A percentile compares a stretch with the other conserved stretches of the same genome.
Evolutionary conservation across 805 yeast genomes (phyloP).

Genomic region (Ogataea chonburiensis): DNA sequence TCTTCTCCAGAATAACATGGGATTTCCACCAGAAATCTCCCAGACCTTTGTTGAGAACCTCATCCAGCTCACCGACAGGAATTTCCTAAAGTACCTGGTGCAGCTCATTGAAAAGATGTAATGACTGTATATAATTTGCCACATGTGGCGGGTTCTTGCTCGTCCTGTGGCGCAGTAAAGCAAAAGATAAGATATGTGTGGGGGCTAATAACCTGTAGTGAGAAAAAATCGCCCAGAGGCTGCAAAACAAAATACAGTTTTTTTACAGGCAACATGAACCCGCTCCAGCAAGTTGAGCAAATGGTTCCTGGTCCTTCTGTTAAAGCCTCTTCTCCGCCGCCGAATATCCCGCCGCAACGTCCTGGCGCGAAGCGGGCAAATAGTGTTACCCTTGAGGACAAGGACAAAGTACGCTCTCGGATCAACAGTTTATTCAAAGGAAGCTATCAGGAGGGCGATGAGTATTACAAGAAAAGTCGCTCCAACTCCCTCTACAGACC

Average conservation of each 20-base stretch:
- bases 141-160: conserved; percentile 2
- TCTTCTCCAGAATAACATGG: conserved; percentile 52
- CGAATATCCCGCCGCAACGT: conserved; percentile 2
- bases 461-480: conserved; percentile 10
- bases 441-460: conserved; percentile 15
- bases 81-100: conserved; percentile 69
- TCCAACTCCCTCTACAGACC: conserved; percentile 13
- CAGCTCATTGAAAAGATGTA: conserved; percentile 33
- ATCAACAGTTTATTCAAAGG: conserved; percentile 23
- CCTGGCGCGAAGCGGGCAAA: conserved; percentile 29
- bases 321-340: not conserved
- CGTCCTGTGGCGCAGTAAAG: conserved; percentile 2
- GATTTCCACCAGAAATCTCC: conserved; percentile 58
- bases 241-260: conserved; percentile 6
- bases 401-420: conserved; percentile 29
- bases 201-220: conserved; percentile 10
- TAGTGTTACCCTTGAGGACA: conserved; percentile 31
- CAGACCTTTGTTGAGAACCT: conserved; percentile 62
- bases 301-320: conserved; percentile 6
- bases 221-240: conserved; percentile 12
- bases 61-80: conserved; percentile 54
- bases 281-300: conserved; percentile 9
- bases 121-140: conserved; percentile 7
- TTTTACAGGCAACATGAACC: conserved; percentile 4
- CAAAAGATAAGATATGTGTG: conserved; percentile 12